phyloP scores from a whole-genome alignment of 208 protist genomes.

The Acanthamoeba divionensis region DNA sequence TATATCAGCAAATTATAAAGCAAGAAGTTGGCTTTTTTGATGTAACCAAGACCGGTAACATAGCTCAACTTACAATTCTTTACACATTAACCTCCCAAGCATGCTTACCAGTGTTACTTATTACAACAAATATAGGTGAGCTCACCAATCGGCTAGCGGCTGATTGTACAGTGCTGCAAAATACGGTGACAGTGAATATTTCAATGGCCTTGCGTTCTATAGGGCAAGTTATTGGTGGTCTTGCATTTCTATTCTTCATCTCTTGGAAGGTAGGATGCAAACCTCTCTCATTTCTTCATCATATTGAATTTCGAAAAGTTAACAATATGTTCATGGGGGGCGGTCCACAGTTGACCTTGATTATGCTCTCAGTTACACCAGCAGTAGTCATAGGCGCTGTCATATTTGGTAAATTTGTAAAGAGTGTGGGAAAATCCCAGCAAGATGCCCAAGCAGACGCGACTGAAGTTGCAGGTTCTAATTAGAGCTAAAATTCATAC shows the following conservation, averaged over 20 bases:
- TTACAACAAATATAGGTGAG: slow-evolving; percentile 42
- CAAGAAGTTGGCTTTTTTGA: slow-evolving; percentile 83
- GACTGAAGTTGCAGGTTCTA: not conserved
- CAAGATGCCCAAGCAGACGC: slow-evolving; percentile 69
- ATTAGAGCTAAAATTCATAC: too few species aligned
- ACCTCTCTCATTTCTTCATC: slow-evolving; percentile 1
- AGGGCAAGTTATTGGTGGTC: slow-evolving; percentile 55
- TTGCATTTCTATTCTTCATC: slow-evolving; percentile 68
- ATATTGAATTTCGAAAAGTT: not conserved
- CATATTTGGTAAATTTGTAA: slow-evolving; percentile 70
- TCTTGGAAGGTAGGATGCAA: slow-evolving; percentile 59
- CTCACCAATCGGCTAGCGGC: slow-evolving; percentile 66
- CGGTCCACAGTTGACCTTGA: slow-evolving; percentile 61
- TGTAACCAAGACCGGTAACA: slow-evolving; percentile 62
- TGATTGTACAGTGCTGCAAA: slow-evolving; percentile 71
- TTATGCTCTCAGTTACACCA: slow-evolving; percentile 72
- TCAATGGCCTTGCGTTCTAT: slow-evolving; percentile 62
- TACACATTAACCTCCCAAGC: not conserved
- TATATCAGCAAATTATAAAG: slow-evolving; percentile 66
- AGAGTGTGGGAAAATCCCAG: slow-evolving; percentile 59
- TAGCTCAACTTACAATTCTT: not conserved
- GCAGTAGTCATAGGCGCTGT: slow-evolving; percentile 62
- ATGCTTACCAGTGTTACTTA: not conserved
- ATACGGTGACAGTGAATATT: slow-evolving; percentile 72
- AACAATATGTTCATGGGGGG: not conserved